Base-by-base conservation (phyloP, 1,284 basidiomycete genomes). In the Neolentinus lepideus region DNA sequence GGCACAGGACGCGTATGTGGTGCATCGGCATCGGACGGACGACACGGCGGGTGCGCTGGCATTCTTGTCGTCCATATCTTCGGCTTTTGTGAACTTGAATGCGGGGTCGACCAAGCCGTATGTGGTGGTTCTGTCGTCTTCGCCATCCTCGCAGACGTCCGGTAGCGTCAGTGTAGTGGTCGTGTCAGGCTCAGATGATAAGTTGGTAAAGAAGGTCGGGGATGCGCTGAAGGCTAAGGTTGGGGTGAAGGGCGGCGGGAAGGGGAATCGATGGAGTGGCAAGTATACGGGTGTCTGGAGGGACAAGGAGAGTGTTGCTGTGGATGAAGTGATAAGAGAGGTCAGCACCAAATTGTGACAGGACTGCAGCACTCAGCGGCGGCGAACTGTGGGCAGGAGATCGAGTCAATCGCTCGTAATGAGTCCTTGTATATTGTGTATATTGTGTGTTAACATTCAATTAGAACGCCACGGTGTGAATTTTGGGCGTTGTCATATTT, bases 111-210 rank as follows among this genome's bases (percentile, higher is more conserved):
- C 71, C n/a, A 63, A 62, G 0, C 67, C 71, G 12, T 80, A 80
- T 63, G 60, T 84, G 11, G 61, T 88, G 31, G 67, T 85, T n/a
- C 62, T 90, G 31, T 78, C 80, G 2, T 85, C 84, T 10, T 80
- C 85, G 19, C 78, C 83, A 1, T 77, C 80, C 14, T 70, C 74
- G 16, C 86, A 84, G 65, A 77, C 71, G 0, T 45, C 66, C 2
- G 65, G 68, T 2, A 80, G 77, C 27, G 45, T 24, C 11, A 54
- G 24, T 25, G 21, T 31, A 3, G 38, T 54, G 19, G 3, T 38
- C 19, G 33, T 54, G 12, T 24, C 45, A 3, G 52, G 52, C 6
- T 54, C 38, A 3, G 52, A 54, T 21, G 35, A 54, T 22, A 31
- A 31, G 21, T 10, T 19, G 19, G 52, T 54, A 3, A 54, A 45